Evolutionary conservation across 371 early-diverging fungal genomes (phyloP).

Genomic region (Chytridium lagenaria): DNA sequence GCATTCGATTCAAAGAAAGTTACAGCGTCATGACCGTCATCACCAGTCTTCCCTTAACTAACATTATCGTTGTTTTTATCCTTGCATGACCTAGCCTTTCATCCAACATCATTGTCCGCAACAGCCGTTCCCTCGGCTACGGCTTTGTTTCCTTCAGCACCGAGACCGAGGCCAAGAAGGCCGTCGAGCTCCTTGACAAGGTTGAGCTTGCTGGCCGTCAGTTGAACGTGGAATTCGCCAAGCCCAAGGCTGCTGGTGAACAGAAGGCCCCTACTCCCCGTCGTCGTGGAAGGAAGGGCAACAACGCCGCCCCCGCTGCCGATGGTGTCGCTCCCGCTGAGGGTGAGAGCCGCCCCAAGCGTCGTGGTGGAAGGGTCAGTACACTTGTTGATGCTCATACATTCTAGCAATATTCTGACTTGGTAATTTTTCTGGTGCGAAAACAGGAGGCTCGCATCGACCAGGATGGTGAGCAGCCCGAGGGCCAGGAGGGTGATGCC

Average conservation of each 20-base stretch:
- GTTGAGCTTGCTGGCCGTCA: slow-evolving; percentile 77
- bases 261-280: background rate
- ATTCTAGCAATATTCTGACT: no score
- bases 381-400: no score
- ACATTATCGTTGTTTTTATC: no score
- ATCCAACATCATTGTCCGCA: slow-evolving; percentile 78
- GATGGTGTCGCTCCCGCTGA: slow-evolving; percentile 41
- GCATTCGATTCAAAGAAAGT: no score
- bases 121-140: slow-evolving; percentile 82
- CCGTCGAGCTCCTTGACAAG: slow-evolving; percentile 72
- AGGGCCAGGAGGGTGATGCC: slow-evolving; percentile 1
- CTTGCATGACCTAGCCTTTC: slow-evolving; percentile 38
- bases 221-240: slow-evolving; percentile 89
- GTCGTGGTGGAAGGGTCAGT: slow-evolving; percentile 16
- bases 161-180: slow-evolving; percentile 74
- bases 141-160: slow-evolving; percentile 90
- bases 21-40: no score
- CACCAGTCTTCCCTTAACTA: no score
- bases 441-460: slow-evolving; percentile 15
- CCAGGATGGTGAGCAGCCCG: slow-evolving; percentile 13
- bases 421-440: background rate
- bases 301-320: slow-evolving; percentile 24
- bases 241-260: slow-evolving; percentile 56
- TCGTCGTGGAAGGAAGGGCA: slow-evolving; percentile 5
- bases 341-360: slow-evolving; percentile 5